Evolutionary conservation across 495 filamentous ascomycete genomes (phyloP).

Genomic region (Hyaloscypha finlandica): DNA sequence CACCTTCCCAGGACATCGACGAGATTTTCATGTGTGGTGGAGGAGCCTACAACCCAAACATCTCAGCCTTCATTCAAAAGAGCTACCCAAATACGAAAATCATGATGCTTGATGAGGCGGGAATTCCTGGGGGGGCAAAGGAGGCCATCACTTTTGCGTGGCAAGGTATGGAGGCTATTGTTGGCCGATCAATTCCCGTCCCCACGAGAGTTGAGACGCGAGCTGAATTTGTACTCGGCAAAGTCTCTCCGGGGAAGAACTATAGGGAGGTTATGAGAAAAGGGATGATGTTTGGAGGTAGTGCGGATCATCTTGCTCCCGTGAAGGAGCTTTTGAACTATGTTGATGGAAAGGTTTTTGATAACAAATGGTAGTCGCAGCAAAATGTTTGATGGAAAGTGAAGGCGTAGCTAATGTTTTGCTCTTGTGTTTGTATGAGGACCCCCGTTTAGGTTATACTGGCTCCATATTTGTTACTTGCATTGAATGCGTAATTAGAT

Average conservation of each 20-base stretch:
- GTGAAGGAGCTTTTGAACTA: slow-evolving; percentile 52
- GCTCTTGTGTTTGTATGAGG: too few relatives aligned
- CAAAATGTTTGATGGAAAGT: not conserved
- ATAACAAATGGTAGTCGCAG: slow-evolving; percentile 46
- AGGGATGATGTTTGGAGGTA: slow-evolving; percentile 46
- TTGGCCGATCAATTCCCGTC: slow-evolving; percentile 53
- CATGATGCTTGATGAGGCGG: slow-evolving; percentile 56
- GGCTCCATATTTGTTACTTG: too few relatives aligned
- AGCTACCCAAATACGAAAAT: slow-evolving; percentile 50
- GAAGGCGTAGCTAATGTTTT: not conserved
- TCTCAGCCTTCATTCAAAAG: slow-evolving; percentile 50
- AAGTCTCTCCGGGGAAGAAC: slow-evolving; percentile 55
- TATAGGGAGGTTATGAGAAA: slow-evolving; percentile 52
- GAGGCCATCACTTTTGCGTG: slow-evolving; percentile 61
- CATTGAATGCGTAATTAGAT: too few relatives aligned
- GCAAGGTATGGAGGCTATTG: slow-evolving; percentile 56
- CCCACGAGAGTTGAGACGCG: slow-evolving; percentile 52
- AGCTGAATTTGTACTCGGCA: slow-evolving; percentile 50
- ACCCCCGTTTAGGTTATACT: too few relatives aligned
- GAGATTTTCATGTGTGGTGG: slow-evolving; percentile 64
- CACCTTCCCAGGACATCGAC: slow-evolving; percentile 44
- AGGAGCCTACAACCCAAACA: slow-evolving; percentile 59
- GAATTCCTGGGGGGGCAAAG: slow-evolving; percentile 54
- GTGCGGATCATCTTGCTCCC: slow-evolving; percentile 42
- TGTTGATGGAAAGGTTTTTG: slow-evolving; percentile 45